Conservation (phyloP, 192 early-diverging fungal genomes). For the Coemansia umbellata region DNA sequence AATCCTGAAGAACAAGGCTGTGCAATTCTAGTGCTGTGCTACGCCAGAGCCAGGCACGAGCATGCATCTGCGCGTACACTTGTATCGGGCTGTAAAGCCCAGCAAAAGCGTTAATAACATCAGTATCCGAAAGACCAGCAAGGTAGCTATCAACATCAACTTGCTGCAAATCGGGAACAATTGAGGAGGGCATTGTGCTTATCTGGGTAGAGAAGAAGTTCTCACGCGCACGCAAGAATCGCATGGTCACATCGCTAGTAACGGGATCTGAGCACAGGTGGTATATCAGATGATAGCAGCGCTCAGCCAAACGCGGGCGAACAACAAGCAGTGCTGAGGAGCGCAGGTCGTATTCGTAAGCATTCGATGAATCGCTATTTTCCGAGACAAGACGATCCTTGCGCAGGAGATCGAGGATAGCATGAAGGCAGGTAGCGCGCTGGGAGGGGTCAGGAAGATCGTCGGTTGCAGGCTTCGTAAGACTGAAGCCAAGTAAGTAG, state of each 20-base stretch:
- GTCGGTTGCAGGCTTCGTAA: conserved; percentile 38
- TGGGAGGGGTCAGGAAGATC: conserved; percentile 42
- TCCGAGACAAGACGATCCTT: conserved; percentile 36
- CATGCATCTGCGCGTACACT: conserved; percentile 63
- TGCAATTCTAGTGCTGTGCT: conserved; percentile 86
- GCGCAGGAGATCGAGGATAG: conserved; percentile 59
- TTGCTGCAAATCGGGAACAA: conserved; percentile 23
- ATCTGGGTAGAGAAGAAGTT: conserved; percentile 74
- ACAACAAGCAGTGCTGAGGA: conserved; percentile 52
- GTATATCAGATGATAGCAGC: conserved; percentile 86
- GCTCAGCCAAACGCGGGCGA: conserved; percentile 80
- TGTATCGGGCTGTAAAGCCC: conserved; percentile 16
- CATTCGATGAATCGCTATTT: conserved; percentile 22
- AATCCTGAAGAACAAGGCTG: conserved; percentile 52
- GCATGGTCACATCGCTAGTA: conserved; percentile 67
- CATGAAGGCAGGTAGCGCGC: conserved; percentile 58
- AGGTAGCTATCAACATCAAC: conserved; percentile 1
- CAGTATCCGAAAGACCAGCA: conserved; percentile 1
- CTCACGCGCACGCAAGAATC: conserved; percentile 74
- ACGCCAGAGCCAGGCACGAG: conserved; percentile 88
- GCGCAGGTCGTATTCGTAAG: background rate
- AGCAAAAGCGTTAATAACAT: background rate
- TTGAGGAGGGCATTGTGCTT: conserved; percentile 18
- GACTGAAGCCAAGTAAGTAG: conserved; percentile 83
- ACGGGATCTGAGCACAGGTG: conserved; percentile 67